Percentiles rank a stretch among this genome's conserved stretches.
phyloP scores from a whole-genome alignment of 2,329 filamentous ascomycete species.

The Verticillium dahliae region DNA sequence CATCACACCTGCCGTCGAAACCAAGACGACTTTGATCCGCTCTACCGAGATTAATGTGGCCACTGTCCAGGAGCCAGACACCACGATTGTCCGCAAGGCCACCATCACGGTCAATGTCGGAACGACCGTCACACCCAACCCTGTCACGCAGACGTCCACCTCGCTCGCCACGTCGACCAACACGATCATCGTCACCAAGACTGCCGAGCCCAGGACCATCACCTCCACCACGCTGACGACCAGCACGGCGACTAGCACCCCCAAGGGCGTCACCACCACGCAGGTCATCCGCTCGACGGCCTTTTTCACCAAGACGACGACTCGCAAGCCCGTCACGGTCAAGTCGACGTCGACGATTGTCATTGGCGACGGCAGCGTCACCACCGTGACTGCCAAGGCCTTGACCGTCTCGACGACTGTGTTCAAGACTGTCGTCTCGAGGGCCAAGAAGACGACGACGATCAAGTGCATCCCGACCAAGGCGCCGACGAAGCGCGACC shows the following conservation, averaged over 20 bases:
- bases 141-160: conserved; percentile 13
- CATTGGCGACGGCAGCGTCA: neutral
- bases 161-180: neutral
- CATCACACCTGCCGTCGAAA: neutral
- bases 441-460: conserved; percentile 1
- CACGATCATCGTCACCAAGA: conserved; percentile 6
- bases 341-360: neutral
- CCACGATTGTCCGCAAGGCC: conserved; percentile 18
- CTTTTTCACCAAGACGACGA: conserved; percentile 4
- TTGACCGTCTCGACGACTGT: conserved; percentile 3
- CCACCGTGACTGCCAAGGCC: neutral
- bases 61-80: conserved; percentile 6
- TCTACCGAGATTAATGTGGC: neutral
- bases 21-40: neutral
- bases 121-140: conserved; percentile 21
- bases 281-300: neutral
- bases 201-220: neutral
- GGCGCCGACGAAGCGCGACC: neutral
- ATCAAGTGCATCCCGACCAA: conserved; percentile 1
- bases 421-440: neutral
- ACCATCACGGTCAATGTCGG: conserved; percentile 21
- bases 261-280: conserved; percentile 15
- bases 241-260: conserved; percentile 12
- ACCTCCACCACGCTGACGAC: conserved; percentile 6
- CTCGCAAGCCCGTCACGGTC: neutral